Conservation (phyloP, 805 yeast genomes). For the Candida wancherniae region DNA sequence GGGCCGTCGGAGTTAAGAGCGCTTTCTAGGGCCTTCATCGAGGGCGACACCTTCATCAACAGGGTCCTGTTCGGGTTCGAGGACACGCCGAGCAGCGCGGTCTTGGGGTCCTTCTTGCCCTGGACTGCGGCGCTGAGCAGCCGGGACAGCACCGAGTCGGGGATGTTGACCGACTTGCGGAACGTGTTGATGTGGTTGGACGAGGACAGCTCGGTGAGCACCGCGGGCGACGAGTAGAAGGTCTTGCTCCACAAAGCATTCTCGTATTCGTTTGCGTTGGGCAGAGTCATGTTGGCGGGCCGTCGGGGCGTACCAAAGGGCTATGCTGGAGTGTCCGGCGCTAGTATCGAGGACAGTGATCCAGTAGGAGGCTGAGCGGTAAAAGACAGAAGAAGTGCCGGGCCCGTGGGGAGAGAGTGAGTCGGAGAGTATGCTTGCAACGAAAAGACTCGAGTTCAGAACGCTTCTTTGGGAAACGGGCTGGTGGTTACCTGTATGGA, state of each 20-base stretch:
- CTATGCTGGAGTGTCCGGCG: too few species aligned
- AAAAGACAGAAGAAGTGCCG: too few species aligned
- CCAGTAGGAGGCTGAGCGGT: too few species aligned
- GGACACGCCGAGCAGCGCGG: too few species aligned
- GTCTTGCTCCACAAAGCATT: slow-evolving; percentile 29
- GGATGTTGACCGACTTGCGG: slow-evolving; percentile 25
- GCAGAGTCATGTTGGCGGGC: too few species aligned
- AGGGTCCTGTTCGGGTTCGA: slow-evolving; percentile 21
- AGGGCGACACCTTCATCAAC: slow-evolving; percentile 37
- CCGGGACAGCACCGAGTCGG: slow-evolving; percentile 22
- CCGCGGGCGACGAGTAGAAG: slow-evolving; percentile 29
- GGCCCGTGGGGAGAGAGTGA: too few species aligned
- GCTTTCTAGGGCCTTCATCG: slow-evolving; percentile 37
- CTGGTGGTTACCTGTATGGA: too few species aligned
- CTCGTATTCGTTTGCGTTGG: slow-evolving; percentile 21
- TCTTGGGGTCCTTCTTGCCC: neutral
- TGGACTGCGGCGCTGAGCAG: slow-evolving; percentile 13
- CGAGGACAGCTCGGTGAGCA: slow-evolving; percentile 16
- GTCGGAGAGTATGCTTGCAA: too few species aligned
- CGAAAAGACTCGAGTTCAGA: too few species aligned
- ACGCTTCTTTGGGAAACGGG: too few species aligned
- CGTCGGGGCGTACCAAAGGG: too few species aligned
- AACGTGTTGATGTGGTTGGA: slow-evolving; percentile 23
- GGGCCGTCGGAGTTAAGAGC: slow-evolving; percentile 21
- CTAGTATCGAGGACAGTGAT: too few species aligned